Conservation (phyloP, 2,329 filamentous ascomycete genomes). For the Paecilomyces niveus region DNA sequence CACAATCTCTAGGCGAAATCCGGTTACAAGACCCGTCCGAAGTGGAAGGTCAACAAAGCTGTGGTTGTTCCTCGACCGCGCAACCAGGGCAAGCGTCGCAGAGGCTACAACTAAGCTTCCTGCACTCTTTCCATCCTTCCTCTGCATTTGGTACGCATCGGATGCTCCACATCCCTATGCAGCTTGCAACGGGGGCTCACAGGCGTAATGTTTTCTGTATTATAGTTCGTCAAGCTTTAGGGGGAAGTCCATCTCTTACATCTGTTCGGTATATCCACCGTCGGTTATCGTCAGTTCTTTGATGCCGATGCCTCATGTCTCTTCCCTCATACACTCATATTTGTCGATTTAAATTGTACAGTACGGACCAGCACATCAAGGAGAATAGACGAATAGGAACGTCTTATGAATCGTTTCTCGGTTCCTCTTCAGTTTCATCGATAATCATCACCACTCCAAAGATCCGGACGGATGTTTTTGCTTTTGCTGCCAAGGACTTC, state of each 20-base stretch:
- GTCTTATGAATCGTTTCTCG: neutral
- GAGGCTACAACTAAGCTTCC: constrained; percentile 50
- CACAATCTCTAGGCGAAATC: constrained; percentile 41
- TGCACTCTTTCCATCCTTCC: constrained; percentile 1
- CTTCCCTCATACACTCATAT: neutral
- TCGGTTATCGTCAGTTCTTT: neutral
- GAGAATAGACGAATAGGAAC: neutral
- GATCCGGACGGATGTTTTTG: too few species aligned
- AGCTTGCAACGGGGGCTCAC: neutral
- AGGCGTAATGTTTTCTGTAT: neutral
- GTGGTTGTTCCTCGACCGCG: constrained; percentile 76
- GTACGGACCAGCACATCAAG: neutral
- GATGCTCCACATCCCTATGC: neutral
- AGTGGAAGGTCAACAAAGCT: constrained; percentile 84
- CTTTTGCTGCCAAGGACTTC: too few species aligned
- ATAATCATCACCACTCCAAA: too few species aligned
- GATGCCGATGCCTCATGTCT: neutral
- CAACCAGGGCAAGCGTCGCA: constrained; percentile 82
- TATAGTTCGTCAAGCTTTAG: neutral
- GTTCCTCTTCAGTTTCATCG: neutral
- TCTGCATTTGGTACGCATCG: neutral
- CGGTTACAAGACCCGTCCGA: constrained; percentile 80
- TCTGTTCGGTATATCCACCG: neutral
- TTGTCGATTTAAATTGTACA: neutral
- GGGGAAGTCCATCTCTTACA: neutral